A percentile compares a stretch with the other conserved stretches of the same genome.
Conservation (phyloP, 805 yeast genomes). For the Kodamaea leandrae region DNA sequence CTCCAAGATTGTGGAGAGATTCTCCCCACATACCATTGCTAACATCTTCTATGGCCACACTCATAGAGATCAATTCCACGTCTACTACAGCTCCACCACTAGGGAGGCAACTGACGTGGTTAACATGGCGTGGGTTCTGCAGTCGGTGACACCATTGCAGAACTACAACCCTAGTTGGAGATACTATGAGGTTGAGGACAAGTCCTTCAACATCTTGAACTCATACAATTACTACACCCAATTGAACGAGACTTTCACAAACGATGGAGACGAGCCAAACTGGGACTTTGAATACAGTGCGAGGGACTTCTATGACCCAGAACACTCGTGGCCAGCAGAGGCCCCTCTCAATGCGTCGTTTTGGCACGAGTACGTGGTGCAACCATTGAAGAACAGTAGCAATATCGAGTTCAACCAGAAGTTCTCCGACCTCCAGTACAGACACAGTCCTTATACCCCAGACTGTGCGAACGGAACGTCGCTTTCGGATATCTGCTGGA, state of each 20-base stretch:
- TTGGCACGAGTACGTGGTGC: constrained; percentile 57
- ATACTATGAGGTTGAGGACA: constrained; percentile 63
- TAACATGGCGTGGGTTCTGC: constrained; percentile 62
- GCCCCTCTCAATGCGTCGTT: constrained; percentile 66
- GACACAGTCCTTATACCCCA: constrained; percentile 56
- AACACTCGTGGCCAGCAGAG: constrained; percentile 52
- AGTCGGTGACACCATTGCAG: constrained; percentile 60
- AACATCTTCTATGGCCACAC: constrained; percentile 71
- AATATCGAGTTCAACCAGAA: constrained; percentile 46
- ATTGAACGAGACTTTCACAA: constrained; percentile 54
- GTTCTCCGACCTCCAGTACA: constrained; percentile 48
- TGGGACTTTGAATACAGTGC: constrained; percentile 69
- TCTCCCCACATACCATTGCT: constrained; percentile 66
- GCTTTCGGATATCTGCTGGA: constrained; percentile 14
- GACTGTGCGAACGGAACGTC: constrained; percentile 35
- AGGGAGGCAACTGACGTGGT: constrained; percentile 37
- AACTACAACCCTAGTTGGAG: constrained; percentile 70
- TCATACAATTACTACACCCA: constrained; percentile 57
- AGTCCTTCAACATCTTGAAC: constrained; percentile 60
- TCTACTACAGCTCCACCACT: constrained; percentile 49
- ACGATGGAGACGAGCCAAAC: constrained; percentile 53
- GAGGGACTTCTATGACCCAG: constrained; percentile 53
- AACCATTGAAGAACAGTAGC: constrained; percentile 35
- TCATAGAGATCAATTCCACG: constrained; percentile 64
- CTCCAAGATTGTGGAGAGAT: constrained; percentile 58